Evolutionary conservation across 441 rosid species (phyloP).

Genomic region (Bruguiera hainesii): DNA sequence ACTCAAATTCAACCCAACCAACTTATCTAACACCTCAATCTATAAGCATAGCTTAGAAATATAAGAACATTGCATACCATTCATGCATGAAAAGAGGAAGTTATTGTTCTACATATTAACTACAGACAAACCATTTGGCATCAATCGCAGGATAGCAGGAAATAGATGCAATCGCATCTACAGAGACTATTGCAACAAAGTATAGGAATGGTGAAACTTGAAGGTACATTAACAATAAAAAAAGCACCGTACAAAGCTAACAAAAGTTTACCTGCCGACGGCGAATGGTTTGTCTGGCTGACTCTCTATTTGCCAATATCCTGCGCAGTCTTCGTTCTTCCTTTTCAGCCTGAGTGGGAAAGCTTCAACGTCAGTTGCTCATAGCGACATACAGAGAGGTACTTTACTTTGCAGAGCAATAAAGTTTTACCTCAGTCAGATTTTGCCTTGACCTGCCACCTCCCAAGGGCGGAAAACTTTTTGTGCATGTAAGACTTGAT

Average conservation of each 20-base stretch:
- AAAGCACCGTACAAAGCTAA: too few species aligned
- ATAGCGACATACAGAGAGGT: slow-evolving; percentile 6
- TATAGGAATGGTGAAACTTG: too few species aligned
- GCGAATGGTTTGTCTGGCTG: slow-evolving; percentile 90
- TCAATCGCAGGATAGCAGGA: background rate
- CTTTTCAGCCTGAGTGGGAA: slow-evolving; percentile 63
- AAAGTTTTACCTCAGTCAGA: slow-evolving; percentile 60
- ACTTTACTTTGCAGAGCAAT: background rate
- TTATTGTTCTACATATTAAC: background rate
- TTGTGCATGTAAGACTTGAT: slow-evolving; percentile 27
- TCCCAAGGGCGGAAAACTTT: slow-evolving; percentile 36
- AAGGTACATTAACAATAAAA: too few species aligned
- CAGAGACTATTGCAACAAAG: too few species aligned
- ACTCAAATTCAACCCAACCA: too few species aligned
- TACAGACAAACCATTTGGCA: background rate
- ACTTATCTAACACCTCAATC: background rate
- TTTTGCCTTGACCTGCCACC: slow-evolving; percentile 64
- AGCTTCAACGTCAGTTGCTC: slow-evolving; percentile 19
- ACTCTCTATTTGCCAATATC: slow-evolving; percentile 90
- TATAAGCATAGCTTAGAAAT: background rate
- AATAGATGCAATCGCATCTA: background rate
- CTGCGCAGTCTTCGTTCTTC: slow-evolving; percentile 74
- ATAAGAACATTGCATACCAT: background rate
- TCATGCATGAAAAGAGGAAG: background rate
- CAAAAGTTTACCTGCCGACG: slow-evolving; percentile 67